Evolutionary conservation across 768 basidiomycete species (phyloP).

Genomic region (Termitomyces sp.): DNA sequence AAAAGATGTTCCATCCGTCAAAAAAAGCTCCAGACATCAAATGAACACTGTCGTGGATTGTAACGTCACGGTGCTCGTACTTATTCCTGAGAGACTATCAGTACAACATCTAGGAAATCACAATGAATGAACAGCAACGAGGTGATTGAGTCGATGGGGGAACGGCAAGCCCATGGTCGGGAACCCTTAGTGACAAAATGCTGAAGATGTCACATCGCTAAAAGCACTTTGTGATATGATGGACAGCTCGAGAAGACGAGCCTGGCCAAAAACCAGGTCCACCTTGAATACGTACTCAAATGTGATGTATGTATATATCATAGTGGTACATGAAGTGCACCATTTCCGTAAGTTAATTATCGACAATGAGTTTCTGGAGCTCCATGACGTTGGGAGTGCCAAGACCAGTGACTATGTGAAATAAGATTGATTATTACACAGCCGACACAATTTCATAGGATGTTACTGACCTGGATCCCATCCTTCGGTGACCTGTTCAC

Average conservation of each 20-base stretch:
- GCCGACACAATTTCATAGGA: neutral
- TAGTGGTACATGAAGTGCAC: neutral
- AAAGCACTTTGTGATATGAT: too few relatives aligned
- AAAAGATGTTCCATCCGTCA: neutral
- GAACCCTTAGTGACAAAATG: neutral
- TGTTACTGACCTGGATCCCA: conserved; percentile 51
- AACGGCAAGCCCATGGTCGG: neutral
- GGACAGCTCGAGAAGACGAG: too few relatives aligned
- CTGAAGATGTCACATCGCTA: too few relatives aligned
- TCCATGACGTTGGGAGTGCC: conserved; percentile 42
- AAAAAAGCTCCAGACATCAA: neutral
- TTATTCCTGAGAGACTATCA: too few relatives aligned
- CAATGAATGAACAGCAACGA: too few relatives aligned
- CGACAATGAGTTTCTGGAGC: conserved; percentile 23
- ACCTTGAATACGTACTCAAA: too few relatives aligned
- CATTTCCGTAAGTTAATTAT: neutral
- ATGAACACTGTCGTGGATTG: neutral
- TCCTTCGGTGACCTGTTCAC: conserved; percentile 37
- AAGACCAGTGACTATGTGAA: conserved; percentile 15
- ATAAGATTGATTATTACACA: neutral
- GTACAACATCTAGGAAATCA: too few relatives aligned
- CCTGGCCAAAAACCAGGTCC: too few relatives aligned
- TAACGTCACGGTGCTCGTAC: neutral
- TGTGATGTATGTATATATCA: neutral
- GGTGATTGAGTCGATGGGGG: too few relatives aligned